A percentile compares a stretch with the other conserved stretches of the same genome.
phyloP scores from a whole-genome alignment of 352 stramenopile genomes.

The Phytopythium kandeliae region DNA sequence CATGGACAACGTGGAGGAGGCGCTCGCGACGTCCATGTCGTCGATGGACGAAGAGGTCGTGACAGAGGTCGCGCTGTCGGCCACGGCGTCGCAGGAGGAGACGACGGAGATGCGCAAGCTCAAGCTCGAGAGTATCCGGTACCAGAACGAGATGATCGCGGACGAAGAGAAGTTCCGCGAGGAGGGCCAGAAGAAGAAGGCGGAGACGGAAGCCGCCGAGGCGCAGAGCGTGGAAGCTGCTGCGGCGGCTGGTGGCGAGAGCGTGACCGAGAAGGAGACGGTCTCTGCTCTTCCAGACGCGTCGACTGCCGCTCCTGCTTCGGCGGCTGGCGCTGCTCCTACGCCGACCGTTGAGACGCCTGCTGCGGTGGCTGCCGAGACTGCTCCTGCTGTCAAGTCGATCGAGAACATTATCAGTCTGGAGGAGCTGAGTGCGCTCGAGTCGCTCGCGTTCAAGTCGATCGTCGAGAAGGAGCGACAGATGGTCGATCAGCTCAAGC shows the following conservation, averaged over 20 bases:
- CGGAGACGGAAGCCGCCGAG: conserved; percentile 47
- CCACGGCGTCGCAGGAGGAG: conserved; percentile 62
- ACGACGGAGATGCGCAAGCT: conserved; percentile 72
- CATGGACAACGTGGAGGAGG: conserved; percentile 73
- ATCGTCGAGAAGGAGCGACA: conserved; percentile 85
- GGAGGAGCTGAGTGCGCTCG: conserved; percentile 73
- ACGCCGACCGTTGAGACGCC: conserved; percentile 10
- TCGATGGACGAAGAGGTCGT: conserved; percentile 86
- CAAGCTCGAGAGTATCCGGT: conserved; percentile 90
- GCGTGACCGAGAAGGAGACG: conserved; percentile 18
- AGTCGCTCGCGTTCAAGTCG: conserved; percentile 84
- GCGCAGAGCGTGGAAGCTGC: conserved; percentile 3
- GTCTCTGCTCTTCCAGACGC: conserved; percentile 12
- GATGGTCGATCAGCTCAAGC: conserved; percentile 78
- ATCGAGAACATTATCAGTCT: conserved; percentile 78
- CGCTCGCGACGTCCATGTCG: conserved; percentile 84
- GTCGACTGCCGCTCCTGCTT: conserved; percentile 7
- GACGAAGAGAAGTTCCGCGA: conserved; percentile 90
- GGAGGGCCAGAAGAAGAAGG: conserved; percentile 78
- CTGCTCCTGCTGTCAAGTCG: conserved; percentile 32
- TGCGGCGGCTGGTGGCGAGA: conserved; percentile 12
- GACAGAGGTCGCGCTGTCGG: conserved; percentile 78
- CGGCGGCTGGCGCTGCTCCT: conserved; percentile 10
- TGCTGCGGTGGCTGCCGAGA: conserved; percentile 10
- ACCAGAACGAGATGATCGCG: conserved; percentile 96